phyloP scores from a whole-genome alignment of 1,139 yeast species.

The Diutina scorzettiae region DNA sequence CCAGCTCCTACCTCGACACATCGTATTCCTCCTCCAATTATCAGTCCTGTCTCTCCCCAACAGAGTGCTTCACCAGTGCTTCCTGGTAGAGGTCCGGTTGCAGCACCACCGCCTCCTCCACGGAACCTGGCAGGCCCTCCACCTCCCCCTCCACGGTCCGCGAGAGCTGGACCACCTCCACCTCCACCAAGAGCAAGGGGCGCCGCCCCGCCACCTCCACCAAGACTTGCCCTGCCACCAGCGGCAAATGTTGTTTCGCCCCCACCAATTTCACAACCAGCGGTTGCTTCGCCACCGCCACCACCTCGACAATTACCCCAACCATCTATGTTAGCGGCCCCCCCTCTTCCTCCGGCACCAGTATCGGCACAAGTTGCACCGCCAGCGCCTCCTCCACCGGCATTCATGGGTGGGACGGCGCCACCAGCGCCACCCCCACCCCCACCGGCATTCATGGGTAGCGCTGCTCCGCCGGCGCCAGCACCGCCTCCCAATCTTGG shows the following conservation, averaged over 20 bases:
- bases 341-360: slow-evolving; percentile 9
- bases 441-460: slow-evolving; percentile 13
- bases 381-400: slow-evolving; percentile 4
- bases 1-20: too few relatives aligned
- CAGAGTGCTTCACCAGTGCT: too few relatives aligned
- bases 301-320: neutral
- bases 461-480: slow-evolving; percentile 13
- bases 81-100: too few relatives aligned
- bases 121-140: slow-evolving; percentile 19
- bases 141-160: slow-evolving; percentile 17
- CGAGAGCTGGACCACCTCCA: slow-evolving; percentile 8
- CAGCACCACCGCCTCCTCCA: slow-evolving; percentile 18
- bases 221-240: slow-evolving; percentile 12
- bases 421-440: slow-evolving; percentile 26
- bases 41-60: too few relatives aligned
- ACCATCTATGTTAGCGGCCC: slow-evolving; percentile 12
- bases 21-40: too few relatives aligned
- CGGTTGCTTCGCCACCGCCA: slow-evolving; percentile 9
- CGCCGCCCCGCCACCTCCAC: slow-evolving; percentile 8
- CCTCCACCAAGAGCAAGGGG: slow-evolving; percentile 8
- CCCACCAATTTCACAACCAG: slow-evolving; percentile 10
- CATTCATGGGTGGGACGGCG: slow-evolving; percentile 8
- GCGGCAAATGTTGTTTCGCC: slow-evolving; percentile 5
- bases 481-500: slow-evolving; percentile 13
- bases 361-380: slow-evolving; percentile 6